These are phyloP conservation scores for Triangularia verruculosa DNA, from an alignment of 2,329 filamentous ascomycete genomes.

Conservation along the genomic window DNA sequence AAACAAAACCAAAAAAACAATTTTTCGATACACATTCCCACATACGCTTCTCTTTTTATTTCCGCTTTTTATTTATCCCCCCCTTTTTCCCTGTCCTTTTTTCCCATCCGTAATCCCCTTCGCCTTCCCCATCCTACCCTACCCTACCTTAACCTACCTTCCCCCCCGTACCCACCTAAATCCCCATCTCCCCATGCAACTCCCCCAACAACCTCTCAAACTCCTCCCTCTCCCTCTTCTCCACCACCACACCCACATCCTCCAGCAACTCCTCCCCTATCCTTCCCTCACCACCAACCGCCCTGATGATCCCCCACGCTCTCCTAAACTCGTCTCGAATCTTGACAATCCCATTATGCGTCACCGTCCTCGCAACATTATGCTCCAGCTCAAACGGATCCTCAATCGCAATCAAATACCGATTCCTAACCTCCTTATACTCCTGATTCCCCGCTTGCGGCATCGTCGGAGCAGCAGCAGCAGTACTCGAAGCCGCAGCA, in stretches of 20 bases:
- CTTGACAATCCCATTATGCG: slow-evolving; percentile 74
- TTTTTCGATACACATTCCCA: no score
- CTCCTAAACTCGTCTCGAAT: slow-evolving; percentile 83
- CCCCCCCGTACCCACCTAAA: not conserved
- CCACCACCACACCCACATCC: slow-evolving; percentile 42
- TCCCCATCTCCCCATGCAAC: slow-evolving; percentile 30
- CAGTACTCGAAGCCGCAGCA: not conserved
- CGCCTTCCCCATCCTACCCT: no score
- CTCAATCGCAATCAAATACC: slow-evolving; percentile 85
- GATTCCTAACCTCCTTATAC: slow-evolving; percentile 68
- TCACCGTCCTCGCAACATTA: slow-evolving; percentile 85
- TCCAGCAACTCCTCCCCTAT: slow-evolving; percentile 53
- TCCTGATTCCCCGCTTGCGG: slow-evolving; percentile 30
- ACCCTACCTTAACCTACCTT: not conserved
- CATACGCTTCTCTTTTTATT: no score
- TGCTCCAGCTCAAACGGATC: slow-evolving; percentile 87
- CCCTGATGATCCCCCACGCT: slow-evolving; percentile 68
- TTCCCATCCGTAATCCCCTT: no score
- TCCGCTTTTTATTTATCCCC: not conserved
- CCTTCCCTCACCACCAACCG: slow-evolving; percentile 40
- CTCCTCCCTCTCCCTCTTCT: slow-evolving; percentile 34
- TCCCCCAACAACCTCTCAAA: slow-evolving; percentile 41
- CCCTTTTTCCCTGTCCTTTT: not conserved
- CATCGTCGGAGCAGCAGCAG: not conserved
- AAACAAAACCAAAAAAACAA: not conserved